A percentile compares a stretch with the other conserved stretches of the same genome.
Evolutionary conservation across 2,329 filamentous ascomycete species (phyloP).

Genomic region (Triangularia verruculosa): DNA sequence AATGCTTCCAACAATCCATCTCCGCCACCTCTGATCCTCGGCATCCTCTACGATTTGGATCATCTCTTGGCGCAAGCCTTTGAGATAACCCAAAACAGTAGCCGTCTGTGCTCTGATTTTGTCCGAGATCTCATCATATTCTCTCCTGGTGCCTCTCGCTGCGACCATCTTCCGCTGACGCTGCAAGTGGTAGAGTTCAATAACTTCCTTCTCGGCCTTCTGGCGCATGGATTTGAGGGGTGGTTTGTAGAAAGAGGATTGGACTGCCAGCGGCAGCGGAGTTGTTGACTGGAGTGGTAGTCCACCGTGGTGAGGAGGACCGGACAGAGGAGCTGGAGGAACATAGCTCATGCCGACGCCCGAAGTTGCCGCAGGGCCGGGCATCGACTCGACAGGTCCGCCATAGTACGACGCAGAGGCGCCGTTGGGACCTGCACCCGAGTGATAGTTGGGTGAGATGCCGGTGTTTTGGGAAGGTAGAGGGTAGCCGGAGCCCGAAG

Average conservation of each 20-base stretch:
- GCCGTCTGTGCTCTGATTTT: conserved; percentile 43
- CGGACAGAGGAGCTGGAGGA: conserved; percentile 1
- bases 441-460: background rate
- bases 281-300: conserved; percentile 3
- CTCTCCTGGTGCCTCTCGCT: conserved; percentile 26
- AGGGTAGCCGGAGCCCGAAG: conserved; percentile 9
- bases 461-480: conserved; percentile 9
- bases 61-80: conserved; percentile 43
- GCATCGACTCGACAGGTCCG: background rate
- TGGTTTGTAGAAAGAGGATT: conserved; percentile 11
- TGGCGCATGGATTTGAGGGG: conserved; percentile 25
- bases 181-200: conserved; percentile 36
- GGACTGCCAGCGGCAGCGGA: conserved; percentile 9
- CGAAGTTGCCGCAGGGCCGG: conserved; percentile 1
- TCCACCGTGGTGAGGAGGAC: background rate
- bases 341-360: background rate
- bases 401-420: background rate
- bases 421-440: background rate
- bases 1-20: conserved; percentile 50
- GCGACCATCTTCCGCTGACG: conserved; percentile 24
- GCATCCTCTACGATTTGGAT: conserved; percentile 41
- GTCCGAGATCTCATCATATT: conserved; percentile 40
- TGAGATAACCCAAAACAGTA: conserved; percentile 45
- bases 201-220: conserved; percentile 33
- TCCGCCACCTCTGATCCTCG: conserved; percentile 51